Conservation (phyloP, 108 stramenopile genomes). For the Skeletonema menzelii region DNA sequence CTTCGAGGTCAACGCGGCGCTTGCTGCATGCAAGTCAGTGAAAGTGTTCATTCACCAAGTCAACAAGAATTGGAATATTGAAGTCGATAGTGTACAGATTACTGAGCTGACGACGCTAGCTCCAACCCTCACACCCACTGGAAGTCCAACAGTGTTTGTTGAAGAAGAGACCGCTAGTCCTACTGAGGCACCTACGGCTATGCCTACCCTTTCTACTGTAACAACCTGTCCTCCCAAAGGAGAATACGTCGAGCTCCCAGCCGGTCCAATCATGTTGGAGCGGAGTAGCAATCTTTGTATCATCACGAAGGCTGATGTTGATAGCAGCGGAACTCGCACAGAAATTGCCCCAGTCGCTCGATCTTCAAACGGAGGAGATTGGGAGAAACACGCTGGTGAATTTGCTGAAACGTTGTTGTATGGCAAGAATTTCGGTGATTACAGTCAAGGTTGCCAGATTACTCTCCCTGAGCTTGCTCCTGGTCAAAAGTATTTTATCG, state of each 20-base stretch:
- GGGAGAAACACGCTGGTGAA: constrained; percentile 51
- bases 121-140: constrained; percentile 11
- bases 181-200: constrained; percentile 19
- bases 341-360: constrained; percentile 44
- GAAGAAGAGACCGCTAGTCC: neutral
- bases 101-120: neutral
- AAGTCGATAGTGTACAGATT: constrained; percentile 39
- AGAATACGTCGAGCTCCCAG: constrained; percentile 9
- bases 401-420: constrained; percentile 35
- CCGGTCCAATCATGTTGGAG: constrained; percentile 28
- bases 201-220: constrained; percentile 37
- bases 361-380: constrained; percentile 45
- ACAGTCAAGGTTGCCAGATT: constrained; percentile 32
- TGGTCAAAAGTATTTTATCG: constrained; percentile 34
- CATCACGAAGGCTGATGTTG: constrained; percentile 33
- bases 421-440: constrained; percentile 30
- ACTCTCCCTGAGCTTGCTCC: constrained; percentile 31
- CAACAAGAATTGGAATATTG: constrained; percentile 31
- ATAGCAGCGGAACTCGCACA: constrained; percentile 19
- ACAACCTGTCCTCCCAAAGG: constrained; percentile 17
- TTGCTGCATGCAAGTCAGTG: constrained; percentile 34
- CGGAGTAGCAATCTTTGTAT: constrained; percentile 30
- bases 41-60: constrained; percentile 36
- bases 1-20: constrained; percentile 25
- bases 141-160: constrained; percentile 11